Evolutionary conservation across 305 asterid genomes (phyloP).

Genomic region (Plantago coronopus): DNA sequence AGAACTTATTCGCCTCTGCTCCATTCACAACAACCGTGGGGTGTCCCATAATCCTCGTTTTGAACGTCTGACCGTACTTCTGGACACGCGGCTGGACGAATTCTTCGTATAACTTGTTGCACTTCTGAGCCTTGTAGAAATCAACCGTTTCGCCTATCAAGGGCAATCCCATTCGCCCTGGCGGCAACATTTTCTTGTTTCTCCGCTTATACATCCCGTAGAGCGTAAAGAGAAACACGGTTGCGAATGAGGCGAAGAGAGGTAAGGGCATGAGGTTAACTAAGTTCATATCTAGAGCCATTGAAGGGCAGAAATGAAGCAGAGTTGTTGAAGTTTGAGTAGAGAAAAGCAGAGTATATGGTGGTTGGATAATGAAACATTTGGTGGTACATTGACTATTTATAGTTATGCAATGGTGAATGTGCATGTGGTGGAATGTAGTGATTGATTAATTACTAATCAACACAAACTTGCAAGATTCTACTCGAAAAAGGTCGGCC

Average conservation of each 20-base stretch:
- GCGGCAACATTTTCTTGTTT: conserved; percentile 50
- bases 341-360: neutral
- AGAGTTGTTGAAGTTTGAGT: neutral
- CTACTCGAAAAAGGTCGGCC: conserved; percentile 3
- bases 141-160: conserved; percentile 78
- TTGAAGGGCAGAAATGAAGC: conserved; percentile 8
- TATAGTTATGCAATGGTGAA: neutral
- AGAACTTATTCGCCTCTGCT: conserved; percentile 69
- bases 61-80: conserved; percentile 60
- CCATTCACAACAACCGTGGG: conserved; percentile 78
- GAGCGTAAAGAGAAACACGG: conserved; percentile 26
- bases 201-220: conserved; percentile 19
- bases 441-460: neutral
- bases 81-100: conserved; percentile 55
- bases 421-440: neutral
- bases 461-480: neutral
- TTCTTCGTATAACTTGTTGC: conserved; percentile 56
- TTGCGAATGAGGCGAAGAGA: conserved; percentile 16
- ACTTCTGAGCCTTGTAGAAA: conserved; percentile 64
- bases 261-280: conserved; percentile 25
- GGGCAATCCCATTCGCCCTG: conserved; percentile 70
- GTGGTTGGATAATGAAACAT: conserved; percentile 11
- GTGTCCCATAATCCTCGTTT: conserved; percentile 67
- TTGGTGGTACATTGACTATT: conserved; percentile 27
- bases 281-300: conserved; percentile 32